Conservation (phyloP, 495 filamentous ascomycete genomes). For the Oidiodendron maius region DNA sequence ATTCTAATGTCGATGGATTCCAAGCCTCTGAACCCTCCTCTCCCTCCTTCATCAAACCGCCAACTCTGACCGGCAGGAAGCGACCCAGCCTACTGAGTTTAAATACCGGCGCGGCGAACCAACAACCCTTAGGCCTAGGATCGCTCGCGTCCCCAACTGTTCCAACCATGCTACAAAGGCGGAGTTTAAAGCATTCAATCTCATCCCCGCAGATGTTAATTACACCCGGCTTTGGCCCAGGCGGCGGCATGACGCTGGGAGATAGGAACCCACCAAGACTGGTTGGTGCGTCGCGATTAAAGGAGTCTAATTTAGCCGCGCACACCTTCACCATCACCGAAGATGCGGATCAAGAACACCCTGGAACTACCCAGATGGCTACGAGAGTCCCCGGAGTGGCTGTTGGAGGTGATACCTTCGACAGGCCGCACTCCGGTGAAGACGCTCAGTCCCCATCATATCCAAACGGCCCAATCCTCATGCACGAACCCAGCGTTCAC, state of each 20-base stretch:
- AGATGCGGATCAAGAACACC: slow-evolving; percentile 63
- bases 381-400: slow-evolving; percentile 40
- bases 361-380: slow-evolving; percentile 56
- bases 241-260: slow-evolving; percentile 48
- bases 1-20: slow-evolving; percentile 22
- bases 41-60: slow-evolving; percentile 73
- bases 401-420: slow-evolving; percentile 36
- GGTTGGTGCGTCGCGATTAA: slow-evolving; percentile 25
- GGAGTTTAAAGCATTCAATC: slow-evolving; percentile 49
- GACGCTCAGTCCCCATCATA: slow-evolving; percentile 89
- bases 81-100: slow-evolving; percentile 74
- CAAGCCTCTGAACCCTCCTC: slow-evolving; percentile 71
- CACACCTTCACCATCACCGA: slow-evolving; percentile 52
- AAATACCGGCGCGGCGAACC: slow-evolving; percentile 46
- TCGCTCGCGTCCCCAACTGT: slow-evolving; percentile 23
- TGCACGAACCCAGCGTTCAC: slow-evolving; percentile 89
- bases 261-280: slow-evolving; percentile 42
- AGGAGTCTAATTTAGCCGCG: slow-evolving; percentile 19
- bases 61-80: slow-evolving; percentile 53
- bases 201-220: slow-evolving; percentile 51
- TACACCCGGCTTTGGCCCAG: slow-evolving; percentile 44
- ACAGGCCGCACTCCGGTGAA: slow-evolving; percentile 44
- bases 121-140: slow-evolving; percentile 11
- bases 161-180: slow-evolving; percentile 44
- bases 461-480: slow-evolving; percentile 84